Percentiles rank a stretch among this genome's conserved stretches.
Evolutionary conservation across 2,329 filamentous ascomycete genomes (phyloP).

Genomic region (Ceratocystis cacaofunesta): DNA sequence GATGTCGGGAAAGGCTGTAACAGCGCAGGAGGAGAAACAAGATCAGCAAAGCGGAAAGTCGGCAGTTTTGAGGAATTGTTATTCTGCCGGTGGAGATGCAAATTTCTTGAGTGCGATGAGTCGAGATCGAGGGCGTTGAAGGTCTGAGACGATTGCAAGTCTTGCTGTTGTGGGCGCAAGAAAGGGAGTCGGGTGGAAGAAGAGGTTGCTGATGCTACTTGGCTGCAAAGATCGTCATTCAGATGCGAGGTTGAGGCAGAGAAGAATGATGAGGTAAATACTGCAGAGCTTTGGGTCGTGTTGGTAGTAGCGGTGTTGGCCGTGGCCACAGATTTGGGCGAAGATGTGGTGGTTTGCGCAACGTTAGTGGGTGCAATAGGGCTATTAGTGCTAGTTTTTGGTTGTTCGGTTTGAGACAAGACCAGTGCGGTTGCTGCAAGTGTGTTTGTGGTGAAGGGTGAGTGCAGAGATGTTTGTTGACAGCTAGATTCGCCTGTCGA

Average conservation of each 20-base stretch:
- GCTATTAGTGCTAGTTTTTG: neutral
- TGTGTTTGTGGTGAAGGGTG: slow-evolving; percentile 9
- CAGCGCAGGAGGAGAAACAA: slow-evolving; percentile 21
- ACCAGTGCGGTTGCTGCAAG: slow-evolving; percentile 8
- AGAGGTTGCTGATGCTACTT: slow-evolving; percentile 12
- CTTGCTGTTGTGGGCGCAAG: slow-evolving; percentile 6
- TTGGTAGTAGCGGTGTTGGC: slow-evolving; percentile 8
- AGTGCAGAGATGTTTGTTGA: slow-evolving; percentile 10
- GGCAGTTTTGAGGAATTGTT: slow-evolving; percentile 42
- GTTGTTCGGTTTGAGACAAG: slow-evolving; percentile 4
- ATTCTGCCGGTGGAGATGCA: slow-evolving; percentile 36
- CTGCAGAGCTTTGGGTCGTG: slow-evolving; percentile 10
- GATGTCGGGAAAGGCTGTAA: slow-evolving; percentile 21
- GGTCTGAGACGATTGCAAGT: slow-evolving; percentile 14
- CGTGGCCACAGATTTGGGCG: slow-evolving; percentile 13
- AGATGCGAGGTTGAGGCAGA: slow-evolving; percentile 15
- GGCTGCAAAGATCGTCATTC: slow-evolving; percentile 14
- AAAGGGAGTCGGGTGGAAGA: slow-evolving; percentile 11
- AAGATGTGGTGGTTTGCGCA: slow-evolving; percentile 8
- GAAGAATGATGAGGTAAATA: slow-evolving; percentile 16
- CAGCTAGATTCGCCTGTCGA: slow-evolving; percentile 1
- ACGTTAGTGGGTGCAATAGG: neutral
- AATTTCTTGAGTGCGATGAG: slow-evolving; percentile 13
- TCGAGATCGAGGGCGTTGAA: slow-evolving; percentile 15
- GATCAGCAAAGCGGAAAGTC: slow-evolving; percentile 39